phyloP scores from a whole-genome alignment of 2,329 filamentous ascomycete species.

The Aureobasidium melanogenum region DNA sequence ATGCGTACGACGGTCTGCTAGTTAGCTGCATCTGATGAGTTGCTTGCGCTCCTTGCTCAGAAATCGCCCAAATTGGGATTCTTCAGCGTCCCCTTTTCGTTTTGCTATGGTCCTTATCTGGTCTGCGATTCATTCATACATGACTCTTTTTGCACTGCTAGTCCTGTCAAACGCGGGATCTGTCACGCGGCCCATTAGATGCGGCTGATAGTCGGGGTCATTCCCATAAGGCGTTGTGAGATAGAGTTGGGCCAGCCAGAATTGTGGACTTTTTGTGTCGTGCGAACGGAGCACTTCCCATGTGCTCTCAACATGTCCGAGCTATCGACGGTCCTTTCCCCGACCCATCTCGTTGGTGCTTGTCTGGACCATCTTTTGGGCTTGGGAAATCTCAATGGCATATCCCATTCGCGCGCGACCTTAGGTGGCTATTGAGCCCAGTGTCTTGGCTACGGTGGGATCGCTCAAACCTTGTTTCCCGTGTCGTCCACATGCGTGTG shows the following conservation, averaged over 20 bases:
- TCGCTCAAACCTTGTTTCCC: conserved; percentile 1
- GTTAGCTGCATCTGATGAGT: background rate
- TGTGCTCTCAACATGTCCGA: conserved; percentile 9
- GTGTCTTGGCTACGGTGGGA: conserved; percentile 4
- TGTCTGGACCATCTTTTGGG: background rate
- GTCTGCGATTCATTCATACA: conserved; percentile 3
- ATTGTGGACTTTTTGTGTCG: background rate
- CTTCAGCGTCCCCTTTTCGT: background rate
- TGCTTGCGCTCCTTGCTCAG: background rate
- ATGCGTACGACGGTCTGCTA: background rate
- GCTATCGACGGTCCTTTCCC: background rate
- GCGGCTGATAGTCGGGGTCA: conserved; percentile 2
- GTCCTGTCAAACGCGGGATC: conserved; percentile 1
- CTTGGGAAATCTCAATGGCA: background rate
- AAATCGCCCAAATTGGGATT: background rate
- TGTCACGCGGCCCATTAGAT: background rate
- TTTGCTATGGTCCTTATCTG: background rate
- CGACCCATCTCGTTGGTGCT: conserved; percentile 1
- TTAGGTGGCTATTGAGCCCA: background rate
- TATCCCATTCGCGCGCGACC: background rate
- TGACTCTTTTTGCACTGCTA: conserved; percentile 1
- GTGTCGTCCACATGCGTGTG: conserved; percentile 1
- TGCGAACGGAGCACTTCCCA: background rate
- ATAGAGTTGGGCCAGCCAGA: background rate
- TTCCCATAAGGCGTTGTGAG: background rate